Conservation (phyloP, 169 alveolate species). For the Theileria annulata region DNA sequence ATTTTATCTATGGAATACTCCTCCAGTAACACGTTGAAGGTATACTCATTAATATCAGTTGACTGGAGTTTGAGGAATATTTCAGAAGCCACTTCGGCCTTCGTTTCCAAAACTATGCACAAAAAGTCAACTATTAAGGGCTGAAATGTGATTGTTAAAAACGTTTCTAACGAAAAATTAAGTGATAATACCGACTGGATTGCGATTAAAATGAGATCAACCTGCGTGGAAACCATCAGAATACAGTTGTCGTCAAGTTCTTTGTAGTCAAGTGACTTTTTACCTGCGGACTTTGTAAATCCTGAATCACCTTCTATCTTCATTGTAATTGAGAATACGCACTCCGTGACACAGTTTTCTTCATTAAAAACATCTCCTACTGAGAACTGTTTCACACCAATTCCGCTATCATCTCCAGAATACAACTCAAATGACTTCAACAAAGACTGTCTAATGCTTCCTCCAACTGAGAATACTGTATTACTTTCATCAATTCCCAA, state of each 20-base stretch:
- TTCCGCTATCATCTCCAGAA: conserved; percentile 6
- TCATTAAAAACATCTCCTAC: conserved; percentile 42
- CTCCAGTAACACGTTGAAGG: conserved; percentile 29
- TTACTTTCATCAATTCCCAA: conserved; percentile 34
- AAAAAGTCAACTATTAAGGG: conserved; percentile 49
- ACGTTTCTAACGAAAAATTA: not conserved
- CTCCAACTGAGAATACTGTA: conserved; percentile 34
- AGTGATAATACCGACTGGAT: conserved; percentile 37
- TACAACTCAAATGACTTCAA: conserved; percentile 14
- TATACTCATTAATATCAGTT: conserved; percentile 53
- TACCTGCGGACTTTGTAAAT: not conserved
- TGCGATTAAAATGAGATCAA: conserved; percentile 29
- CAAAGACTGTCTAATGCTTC: not conserved
- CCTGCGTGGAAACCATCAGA: conserved; percentile 20
- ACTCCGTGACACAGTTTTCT: conserved; percentile 10
- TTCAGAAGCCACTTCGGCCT: conserved; percentile 32
- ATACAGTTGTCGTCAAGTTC: conserved; percentile 15
- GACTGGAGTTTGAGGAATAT: conserved; percentile 24
- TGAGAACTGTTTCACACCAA: conserved; percentile 36
- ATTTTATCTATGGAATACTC: conserved; percentile 18
- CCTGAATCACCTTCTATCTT: not conserved
- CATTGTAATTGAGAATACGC: conserved; percentile 33
- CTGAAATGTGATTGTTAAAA: conserved; percentile 35
- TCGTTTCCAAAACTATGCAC: conserved; percentile 26
- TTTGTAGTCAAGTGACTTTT: not conserved